These are phyloP conservation scores for Eremomyces bilateralis DNA, from an alignment of 495 filamentous ascomycete genomes.

Conservation along the genomic window DNA sequence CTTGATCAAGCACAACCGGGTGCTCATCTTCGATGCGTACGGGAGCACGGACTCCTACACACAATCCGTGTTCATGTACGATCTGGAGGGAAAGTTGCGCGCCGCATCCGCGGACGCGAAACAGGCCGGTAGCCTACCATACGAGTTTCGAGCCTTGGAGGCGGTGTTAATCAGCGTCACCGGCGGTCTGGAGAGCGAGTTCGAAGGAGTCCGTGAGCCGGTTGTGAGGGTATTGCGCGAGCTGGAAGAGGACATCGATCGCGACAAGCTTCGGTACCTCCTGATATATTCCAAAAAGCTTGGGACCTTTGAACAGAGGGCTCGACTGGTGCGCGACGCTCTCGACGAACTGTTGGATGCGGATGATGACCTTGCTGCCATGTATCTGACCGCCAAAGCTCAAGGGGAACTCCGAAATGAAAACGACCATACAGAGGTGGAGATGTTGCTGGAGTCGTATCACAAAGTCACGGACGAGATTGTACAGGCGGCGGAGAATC, in stretches of 20 bases:
- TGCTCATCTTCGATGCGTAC: slow-evolving; percentile 88
- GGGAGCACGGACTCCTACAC: slow-evolving; percentile 87
- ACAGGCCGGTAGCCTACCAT: slow-evolving; percentile 23
- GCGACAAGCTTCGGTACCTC: slow-evolving; percentile 75
- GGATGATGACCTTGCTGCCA: slow-evolving; percentile 81
- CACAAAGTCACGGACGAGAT: slow-evolving; percentile 97
- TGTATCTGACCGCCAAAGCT: slow-evolving; percentile 82
- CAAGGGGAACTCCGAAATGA: slow-evolving; percentile 52
- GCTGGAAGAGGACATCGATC: slow-evolving; percentile 89
- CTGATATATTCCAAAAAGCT: slow-evolving; percentile 87
- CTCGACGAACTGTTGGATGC: slow-evolving; percentile 95
- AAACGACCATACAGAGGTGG: slow-evolving; percentile 87
- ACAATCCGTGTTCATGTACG: slow-evolving; percentile 93
- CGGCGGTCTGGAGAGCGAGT: slow-evolving; percentile 72
- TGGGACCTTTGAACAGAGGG: slow-evolving; percentile 94
- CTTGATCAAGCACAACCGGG: slow-evolving; percentile 81
- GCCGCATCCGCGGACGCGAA: slow-evolving; percentile 15
- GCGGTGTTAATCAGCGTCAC: slow-evolving; percentile 69
- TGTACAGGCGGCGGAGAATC: slow-evolving; percentile 77
- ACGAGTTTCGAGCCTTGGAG: slow-evolving; percentile 58
- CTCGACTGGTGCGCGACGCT: slow-evolving; percentile 78
- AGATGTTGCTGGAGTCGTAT: slow-evolving; percentile 90
- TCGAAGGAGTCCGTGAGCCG: slow-evolving; percentile 76
- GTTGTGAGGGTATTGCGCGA: slow-evolving; percentile 74
- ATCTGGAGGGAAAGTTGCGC: slow-evolving; percentile 44